A percentile compares a stretch with the other conserved stretches of the same genome.
phyloP scores from a whole-genome alignment of 208 protist species.

The Trypanosomatidae sp. region DNA sequence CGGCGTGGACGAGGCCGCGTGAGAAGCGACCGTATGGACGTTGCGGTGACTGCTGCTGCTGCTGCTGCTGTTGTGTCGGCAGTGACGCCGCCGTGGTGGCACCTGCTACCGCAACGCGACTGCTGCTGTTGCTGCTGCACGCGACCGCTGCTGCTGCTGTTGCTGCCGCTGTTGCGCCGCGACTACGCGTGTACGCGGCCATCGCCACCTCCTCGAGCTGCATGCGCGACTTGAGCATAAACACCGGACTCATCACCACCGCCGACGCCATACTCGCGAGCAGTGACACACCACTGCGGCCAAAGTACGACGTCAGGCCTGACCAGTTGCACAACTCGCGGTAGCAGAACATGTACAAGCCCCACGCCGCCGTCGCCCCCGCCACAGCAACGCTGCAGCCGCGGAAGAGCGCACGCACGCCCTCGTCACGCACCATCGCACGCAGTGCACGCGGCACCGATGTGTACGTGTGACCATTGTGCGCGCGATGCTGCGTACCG shows the following conservation, averaged over 20 bases:
- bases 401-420: slow-evolving; percentile 26
- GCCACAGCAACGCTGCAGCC: slow-evolving; percentile 26
- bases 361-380: slow-evolving; percentile 33
- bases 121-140: no score
- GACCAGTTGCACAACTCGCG: slow-evolving; percentile 35
- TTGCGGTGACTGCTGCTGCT: no score
- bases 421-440: slow-evolving; percentile 26
- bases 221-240: slow-evolving; percentile 72
- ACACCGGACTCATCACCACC: slow-evolving; percentile 34
- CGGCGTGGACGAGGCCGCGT: slow-evolving; percentile 22
- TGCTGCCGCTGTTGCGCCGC: no score
- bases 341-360: slow-evolving; percentile 61
- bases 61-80: no score
- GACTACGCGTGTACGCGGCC: no score
- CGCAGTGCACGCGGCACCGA: slow-evolving; percentile 17
- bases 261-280: slow-evolving; percentile 25
- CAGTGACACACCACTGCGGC: slow-evolving; percentile 24
- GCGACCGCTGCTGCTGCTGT: no score
- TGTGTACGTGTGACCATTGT: slow-evolving; percentile 38
- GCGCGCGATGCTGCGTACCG: slow-evolving; percentile 23
- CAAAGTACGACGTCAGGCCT: slow-evolving; percentile 22
- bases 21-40: slow-evolving; percentile 58
- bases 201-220: slow-evolving; percentile 49
- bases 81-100: no score
- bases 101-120: no score